Evolutionary conservation across 2,329 filamentous ascomycete genomes (phyloP), one percentile per base, ranked within the genome.

Genomic region (Fusarium poae): DNA sequence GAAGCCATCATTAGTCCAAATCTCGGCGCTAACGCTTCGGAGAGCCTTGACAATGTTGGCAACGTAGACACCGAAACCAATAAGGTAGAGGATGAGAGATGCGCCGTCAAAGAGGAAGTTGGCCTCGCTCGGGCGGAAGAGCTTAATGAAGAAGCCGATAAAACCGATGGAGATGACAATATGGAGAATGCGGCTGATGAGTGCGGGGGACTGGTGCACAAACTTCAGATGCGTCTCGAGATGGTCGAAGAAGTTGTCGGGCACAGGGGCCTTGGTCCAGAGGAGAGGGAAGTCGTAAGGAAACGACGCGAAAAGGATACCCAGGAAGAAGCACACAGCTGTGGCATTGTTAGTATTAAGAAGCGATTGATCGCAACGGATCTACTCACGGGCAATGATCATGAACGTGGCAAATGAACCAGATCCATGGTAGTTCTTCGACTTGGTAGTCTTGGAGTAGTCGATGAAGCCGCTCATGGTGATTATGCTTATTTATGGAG

Each of bases 41-140:
- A 99, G 86, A 6, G 95, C 96, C 84, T 97, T 97, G 78, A 98
- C 91, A 75, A 98, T 97, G 81, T 99, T 99, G 74, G 94, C 91
- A 71, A 97, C 88, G 81, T 98, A 99, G 73, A 99, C 92, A 49
- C 94, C 93, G 54, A 97, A 89, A 65, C 93, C 96, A 74, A 96
- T 93, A 57, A 95, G 85, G 80, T 95, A 96, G 73, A 93, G 86
- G 18, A 93, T 90, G 16, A 95, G 87, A 67, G 91, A 93, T 59
- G 93, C 89, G 76, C 91, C 92, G 81, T 91, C 96, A 79, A 99
- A 99, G 60, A 99, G 90, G 82, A 97, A 92, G 84, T 99, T 99
- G 69, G 92, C 91, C 82, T 98, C 95, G 74, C 89, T 91, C 54
- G 96, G 94, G 72, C 91, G 91, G 90, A 97, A 99, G 52, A 99